Evolutionary conservation across 176 grass and related monocot genomes (phyloP).

Genomic region (Musa acuminata): DNA sequence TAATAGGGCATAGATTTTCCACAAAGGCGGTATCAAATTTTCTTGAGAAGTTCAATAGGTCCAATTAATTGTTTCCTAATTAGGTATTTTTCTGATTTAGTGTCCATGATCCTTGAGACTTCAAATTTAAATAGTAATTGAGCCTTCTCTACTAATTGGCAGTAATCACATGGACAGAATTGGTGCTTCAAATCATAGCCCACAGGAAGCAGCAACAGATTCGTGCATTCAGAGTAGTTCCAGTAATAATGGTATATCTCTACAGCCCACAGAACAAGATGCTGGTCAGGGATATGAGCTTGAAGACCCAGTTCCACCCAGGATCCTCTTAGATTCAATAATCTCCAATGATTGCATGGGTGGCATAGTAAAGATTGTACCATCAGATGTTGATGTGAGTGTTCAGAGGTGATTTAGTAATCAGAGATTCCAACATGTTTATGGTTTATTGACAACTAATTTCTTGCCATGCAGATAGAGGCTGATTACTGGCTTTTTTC

Average conservation of each 20-base stretch:
- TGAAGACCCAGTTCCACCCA: conserved; percentile 20
- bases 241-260: conserved; percentile 16
- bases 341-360: conserved; percentile 32
- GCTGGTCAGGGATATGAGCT: conserved; percentile 24
- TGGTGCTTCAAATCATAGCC: conserved; percentile 6
- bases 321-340: conserved; percentile 29
- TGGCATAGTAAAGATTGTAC: conserved; percentile 60
- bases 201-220: conserved; percentile 12
- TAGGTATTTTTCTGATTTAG: conserved; percentile 32
- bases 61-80: conserved; percentile 76
- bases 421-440: background rate
- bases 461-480: conserved; percentile 46
- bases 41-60: conserved; percentile 80
- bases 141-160: conserved; percentile 6
- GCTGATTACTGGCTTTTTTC: conserved; percentile 90
- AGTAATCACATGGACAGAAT: conserved; percentile 40
- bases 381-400: conserved; percentile 53
- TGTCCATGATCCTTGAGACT: background rate
- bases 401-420: background rate
- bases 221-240: conserved; percentile 9
- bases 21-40: conserved; percentile 54
- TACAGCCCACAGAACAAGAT: conserved; percentile 29
- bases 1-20: conserved; percentile 46
- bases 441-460: conserved; percentile 1
- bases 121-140: conserved; percentile 1